These are phyloP conservation scores for Stachybotrys echinatus DNA, from an alignment of 2,329 filamentous ascomycete genomes.

Conservation along the genomic window DNA sequence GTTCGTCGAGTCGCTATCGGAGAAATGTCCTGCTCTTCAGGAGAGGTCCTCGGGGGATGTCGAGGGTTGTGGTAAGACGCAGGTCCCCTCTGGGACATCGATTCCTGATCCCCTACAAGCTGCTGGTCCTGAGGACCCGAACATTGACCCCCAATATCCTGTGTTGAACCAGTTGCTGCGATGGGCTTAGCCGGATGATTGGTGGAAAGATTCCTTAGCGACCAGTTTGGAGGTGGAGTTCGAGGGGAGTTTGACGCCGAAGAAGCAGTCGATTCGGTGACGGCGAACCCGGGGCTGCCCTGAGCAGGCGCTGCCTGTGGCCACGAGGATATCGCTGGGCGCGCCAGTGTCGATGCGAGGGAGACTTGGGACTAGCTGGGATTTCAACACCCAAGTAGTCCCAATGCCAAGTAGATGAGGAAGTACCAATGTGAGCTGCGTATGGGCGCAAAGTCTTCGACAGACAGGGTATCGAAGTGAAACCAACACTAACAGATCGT, in stretches of 20 bases:
- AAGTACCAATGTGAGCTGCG: not conserved
- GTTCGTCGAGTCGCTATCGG: slow-evolving; percentile 15
- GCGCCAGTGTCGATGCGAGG: slow-evolving; percentile 25
- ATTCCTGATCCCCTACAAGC: slow-evolving; percentile 52
- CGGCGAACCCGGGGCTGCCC: slow-evolving; percentile 23
- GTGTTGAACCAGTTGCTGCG: slow-evolving; percentile 12
- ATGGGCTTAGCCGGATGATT: slow-evolving; percentile 15
- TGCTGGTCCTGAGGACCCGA: slow-evolving; percentile 44
- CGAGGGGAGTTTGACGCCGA: slow-evolving; percentile 27
- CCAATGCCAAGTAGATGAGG: slow-evolving; percentile 8
- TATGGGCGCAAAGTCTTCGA: not conserved
- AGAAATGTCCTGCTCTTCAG: slow-evolving; percentile 24
- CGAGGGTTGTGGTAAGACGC: slow-evolving; percentile 51
- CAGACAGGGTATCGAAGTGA: not conserved
- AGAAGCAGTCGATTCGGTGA: slow-evolving; percentile 24
- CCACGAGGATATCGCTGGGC: slow-evolving; percentile 24
- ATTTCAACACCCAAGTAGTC: slow-evolving; percentile 28
- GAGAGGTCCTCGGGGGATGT: slow-evolving; percentile 39
- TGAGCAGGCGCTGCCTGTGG: slow-evolving; percentile 24
- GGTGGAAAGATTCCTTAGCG: slow-evolving; percentile 12
- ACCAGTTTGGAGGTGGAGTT: slow-evolving; percentile 28
- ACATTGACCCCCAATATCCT: slow-evolving; percentile 46
- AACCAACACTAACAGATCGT: not conserved
- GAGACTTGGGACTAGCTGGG: slow-evolving; percentile 24
- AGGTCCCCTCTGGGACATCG: slow-evolving; percentile 60